Base-by-base conservation (phyloP, 306 rosid species). In the Crataegus laevigata region DNA sequence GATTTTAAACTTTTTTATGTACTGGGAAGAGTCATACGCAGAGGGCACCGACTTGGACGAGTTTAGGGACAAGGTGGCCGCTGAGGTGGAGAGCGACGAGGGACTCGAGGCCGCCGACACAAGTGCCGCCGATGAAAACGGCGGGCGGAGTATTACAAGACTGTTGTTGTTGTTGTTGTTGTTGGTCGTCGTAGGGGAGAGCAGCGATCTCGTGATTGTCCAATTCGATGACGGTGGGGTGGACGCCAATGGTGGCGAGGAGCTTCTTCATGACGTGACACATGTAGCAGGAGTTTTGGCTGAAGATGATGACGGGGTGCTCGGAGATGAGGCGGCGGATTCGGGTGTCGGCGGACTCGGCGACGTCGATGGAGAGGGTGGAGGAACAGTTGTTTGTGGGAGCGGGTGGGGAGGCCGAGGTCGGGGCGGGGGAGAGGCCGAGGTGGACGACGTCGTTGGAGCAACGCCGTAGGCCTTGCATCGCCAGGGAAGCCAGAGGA, bases 191-290 rank as follows among this genome's bases (percentile, higher is more conserved):
- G 74, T 32, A 32, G 34, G 96, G 83, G 21, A 94, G 90, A 10
- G 94, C 91, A 70, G 88, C 77, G 88, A 92, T 89, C 92, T 96
- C 99, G 64, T 84, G 70, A 78, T 96, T 98, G 25, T 96, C 99
- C 25, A 92, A 84, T 84, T 96, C 91, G 85, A 96, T 96, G 81
- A 96, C 99, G 67, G 97, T 91, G 0, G 99, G 99, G 84, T 96
- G 89, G 69, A 90, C 99, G 0, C 99, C 98, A 61, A 92, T 83
- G 71, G 89, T 87, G 77, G 89, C 92, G 11, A 96, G 97, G 60
- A 96, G 97, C 69, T 89, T 88, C 89, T 96, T 96, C 98, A 96
- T 96, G 88, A 96, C 99, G 83, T 90, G 99, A 88, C 98, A 96
- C 99, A 96, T 96, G 97, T 90, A 96, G 81, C 99, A 96, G 1